A percentile compares a stretch with the other conserved stretches of the same genome.
Conservation (phyloP, 257 asterid species). For the Galeopsis tetrahit region DNA sequence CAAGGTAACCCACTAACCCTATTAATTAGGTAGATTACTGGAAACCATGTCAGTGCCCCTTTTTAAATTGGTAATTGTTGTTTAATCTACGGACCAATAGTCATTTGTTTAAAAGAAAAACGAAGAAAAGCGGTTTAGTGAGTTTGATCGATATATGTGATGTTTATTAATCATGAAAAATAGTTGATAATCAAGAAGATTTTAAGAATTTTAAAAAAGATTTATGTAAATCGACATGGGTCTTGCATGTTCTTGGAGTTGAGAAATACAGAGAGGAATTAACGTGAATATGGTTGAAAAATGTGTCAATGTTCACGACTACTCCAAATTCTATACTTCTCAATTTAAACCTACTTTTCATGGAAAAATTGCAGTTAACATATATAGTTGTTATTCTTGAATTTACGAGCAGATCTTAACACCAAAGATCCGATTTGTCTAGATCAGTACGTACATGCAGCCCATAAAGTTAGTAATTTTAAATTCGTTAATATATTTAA, state of each 20-base stretch:
- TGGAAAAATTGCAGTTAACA: background rate
- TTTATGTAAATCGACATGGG: background rate
- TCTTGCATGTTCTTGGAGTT: constrained; percentile 9
- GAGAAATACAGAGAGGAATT: constrained; percentile 3
- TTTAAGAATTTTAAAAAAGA: background rate
- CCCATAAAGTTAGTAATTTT: background rate
- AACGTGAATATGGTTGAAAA: constrained; percentile 17
- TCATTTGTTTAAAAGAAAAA: background rate
- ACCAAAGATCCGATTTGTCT: constrained; percentile 28
- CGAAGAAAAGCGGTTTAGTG: background rate
- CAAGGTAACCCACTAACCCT: background rate
- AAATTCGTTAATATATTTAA: too few relatives aligned
- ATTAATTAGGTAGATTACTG: background rate
- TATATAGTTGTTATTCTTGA: background rate
- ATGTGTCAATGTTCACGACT: constrained; percentile 29
- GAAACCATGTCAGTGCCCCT: background rate
- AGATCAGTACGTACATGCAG: background rate
- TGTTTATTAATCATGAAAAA: too few relatives aligned
- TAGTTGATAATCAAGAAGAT: background rate
- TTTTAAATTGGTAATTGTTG: background rate
- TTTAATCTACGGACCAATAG: background rate
- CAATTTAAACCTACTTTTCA: too few relatives aligned
- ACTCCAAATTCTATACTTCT: too few relatives aligned
- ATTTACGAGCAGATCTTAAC: constrained; percentile 11
- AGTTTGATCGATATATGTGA: background rate